Percentiles rank a stretch among this genome's conserved stretches.
These are phyloP conservation scores for Beta corolliflora DNA, from an alignment of 179 eudicot species.

Conservation along the genomic window DNA sequence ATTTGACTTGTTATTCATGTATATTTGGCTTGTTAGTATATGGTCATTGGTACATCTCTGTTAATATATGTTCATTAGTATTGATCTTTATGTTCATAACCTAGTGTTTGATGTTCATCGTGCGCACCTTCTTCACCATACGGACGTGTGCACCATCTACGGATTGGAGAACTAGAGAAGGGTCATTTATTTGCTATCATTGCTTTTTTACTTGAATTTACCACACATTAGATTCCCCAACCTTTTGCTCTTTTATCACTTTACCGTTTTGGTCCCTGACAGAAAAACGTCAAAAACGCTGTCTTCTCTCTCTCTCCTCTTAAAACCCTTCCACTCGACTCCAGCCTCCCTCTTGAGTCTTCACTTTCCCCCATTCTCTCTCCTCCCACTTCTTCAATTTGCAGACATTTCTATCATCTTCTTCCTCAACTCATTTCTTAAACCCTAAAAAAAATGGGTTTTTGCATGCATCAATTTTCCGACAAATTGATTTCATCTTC, in stretches of 20 bases:
- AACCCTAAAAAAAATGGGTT: slow-evolving; percentile 28
- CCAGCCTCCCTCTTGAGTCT: neutral
- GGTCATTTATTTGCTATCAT: no score
- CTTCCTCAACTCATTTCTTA: neutral
- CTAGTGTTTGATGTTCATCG: no score
- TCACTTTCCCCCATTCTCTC: neutral
- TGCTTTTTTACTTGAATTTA: no score
- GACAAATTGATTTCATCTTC: slow-evolving; percentile 26
- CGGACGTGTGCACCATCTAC: no score
- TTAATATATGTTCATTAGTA: no score
- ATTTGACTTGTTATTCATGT: no score
- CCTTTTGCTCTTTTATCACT: neutral
- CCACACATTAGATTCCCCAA: no score
- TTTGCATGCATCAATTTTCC: slow-evolving; percentile 21
- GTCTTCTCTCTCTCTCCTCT: neutral
- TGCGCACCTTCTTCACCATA: no score
- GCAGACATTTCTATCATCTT: neutral
- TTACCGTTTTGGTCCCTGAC: neutral
- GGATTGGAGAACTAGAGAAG: no score
- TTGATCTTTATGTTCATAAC: no score
- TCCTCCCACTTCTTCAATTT: neutral
- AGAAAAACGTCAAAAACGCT: slow-evolving; percentile 27
- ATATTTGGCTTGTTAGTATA: no score
- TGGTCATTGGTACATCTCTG: no score
- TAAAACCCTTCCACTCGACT: neutral